These are phyloP conservation scores for Leptographium flavum DNA, from an alignment of 2,329 filamentous ascomycete species.

Conservation along the genomic window DNA sequence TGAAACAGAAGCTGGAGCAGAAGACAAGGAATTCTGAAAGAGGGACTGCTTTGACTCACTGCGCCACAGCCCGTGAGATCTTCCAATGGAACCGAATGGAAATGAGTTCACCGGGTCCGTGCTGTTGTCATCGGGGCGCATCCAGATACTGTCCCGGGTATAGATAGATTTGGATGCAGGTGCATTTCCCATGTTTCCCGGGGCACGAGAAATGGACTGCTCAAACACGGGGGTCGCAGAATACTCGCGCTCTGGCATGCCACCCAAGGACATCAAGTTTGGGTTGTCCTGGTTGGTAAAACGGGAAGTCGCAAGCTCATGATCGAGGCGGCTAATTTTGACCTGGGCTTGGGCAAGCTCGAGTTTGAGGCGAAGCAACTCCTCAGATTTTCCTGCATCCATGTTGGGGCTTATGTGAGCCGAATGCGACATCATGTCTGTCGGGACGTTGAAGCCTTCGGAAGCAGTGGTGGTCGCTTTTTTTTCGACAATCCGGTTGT, in stretches of 20 bases:
- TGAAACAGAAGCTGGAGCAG: conserved; percentile 14
- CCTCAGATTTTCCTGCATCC: conserved; percentile 29
- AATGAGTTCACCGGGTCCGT: conserved; percentile 43
- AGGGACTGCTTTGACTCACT: conserved; percentile 24
- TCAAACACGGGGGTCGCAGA: conserved; percentile 5
- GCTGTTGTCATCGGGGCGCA: conserved; percentile 35
- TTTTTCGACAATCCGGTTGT: conserved; percentile 24
- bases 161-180: conserved; percentile 23
- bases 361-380: conserved; percentile 53
- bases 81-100: conserved; percentile 22
- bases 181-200: conserved; percentile 10
- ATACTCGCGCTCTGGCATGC: conserved; percentile 23
- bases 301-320: conserved; percentile 51
- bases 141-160: conserved; percentile 34
- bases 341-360: conserved; percentile 58
- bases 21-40: conserved; percentile 17
- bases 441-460: conserved; percentile 30
- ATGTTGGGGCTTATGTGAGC: conserved; percentile 36
- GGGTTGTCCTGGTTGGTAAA: conserved; percentile 45
- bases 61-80: conserved; percentile 7
- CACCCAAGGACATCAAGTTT: conserved; percentile 31
- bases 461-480: conserved; percentile 44
- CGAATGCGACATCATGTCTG: conserved; percentile 31
- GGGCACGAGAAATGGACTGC: conserved; percentile 5
- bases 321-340: conserved; percentile 56